Percentiles rank a stretch among this genome's conserved stretches.
Conservation (phyloP, 371 early-diverging fungal genomes). For the Mucor piriformis region DNA sequence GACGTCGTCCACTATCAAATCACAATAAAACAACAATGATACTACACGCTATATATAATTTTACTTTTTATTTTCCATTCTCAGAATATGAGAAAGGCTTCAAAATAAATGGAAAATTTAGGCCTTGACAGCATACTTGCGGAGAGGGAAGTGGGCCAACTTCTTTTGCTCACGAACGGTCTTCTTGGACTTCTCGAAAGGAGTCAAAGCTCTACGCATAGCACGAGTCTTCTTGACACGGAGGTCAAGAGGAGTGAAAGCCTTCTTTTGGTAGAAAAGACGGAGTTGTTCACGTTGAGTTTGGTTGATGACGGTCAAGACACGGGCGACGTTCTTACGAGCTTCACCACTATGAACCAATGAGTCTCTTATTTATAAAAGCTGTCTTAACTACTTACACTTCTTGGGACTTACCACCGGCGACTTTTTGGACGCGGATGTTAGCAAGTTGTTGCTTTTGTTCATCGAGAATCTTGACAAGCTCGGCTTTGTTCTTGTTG, state of each 20-base stretch:
- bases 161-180: constrained; percentile 84
- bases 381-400: constrained; percentile 58
- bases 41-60: not conserved
- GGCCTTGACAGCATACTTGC: constrained; percentile 88
- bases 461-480: constrained; percentile 86
- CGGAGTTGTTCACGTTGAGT: constrained; percentile 85
- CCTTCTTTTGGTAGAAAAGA: constrained; percentile 86
- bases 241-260: constrained; percentile 91
- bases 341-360: constrained; percentile 65
- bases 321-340: constrained; percentile 94
- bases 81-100: not conserved
- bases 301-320: constrained; percentile 93
- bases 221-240: constrained; percentile 97
- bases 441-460: constrained; percentile 91
- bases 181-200: constrained; percentile 70
- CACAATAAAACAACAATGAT: too few species aligned
- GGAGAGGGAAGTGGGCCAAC: constrained; percentile 82
- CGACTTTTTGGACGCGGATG: constrained; percentile 91
- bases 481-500: constrained; percentile 89
- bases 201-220: constrained; percentile 92
- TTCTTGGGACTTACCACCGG: constrained; percentile 81
- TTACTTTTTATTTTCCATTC: not conserved
- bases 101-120: constrained; percentile 48
- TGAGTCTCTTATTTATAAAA: not conserved
- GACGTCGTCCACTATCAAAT: not conserved